phyloP scores from a whole-genome alignment of 1,284 basidiomycete genomes.

The Ustilago nuda region DNA sequence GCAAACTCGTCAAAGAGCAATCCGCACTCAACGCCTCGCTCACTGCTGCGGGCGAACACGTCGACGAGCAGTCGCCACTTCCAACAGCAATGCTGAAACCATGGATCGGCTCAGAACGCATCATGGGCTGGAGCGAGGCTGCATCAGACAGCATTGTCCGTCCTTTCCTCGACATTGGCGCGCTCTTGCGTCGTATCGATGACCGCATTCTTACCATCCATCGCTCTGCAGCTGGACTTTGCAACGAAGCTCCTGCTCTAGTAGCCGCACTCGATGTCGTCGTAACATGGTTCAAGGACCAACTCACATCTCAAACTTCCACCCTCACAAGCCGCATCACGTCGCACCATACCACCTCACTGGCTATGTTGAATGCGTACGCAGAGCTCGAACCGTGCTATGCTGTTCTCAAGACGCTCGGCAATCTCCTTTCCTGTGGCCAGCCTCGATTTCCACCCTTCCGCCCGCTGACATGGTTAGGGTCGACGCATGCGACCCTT shows the following conservation, averaged over 20 bases:
- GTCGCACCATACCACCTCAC: not conserved
- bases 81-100: conserved; percentile 21
- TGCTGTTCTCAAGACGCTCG: conserved; percentile 33
- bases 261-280: conserved; percentile 43
- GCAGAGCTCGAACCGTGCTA: conserved; percentile 38
- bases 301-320: conserved; percentile 29
- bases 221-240: conserved; percentile 11
- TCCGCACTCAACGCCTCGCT: conserved; percentile 20
- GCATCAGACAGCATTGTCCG: conserved; percentile 40
- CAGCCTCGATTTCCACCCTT: conserved; percentile 38
- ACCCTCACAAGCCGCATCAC: conserved; percentile 2
- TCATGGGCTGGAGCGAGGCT: conserved; percentile 37
- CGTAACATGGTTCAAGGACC: conserved; percentile 45
- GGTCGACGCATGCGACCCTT: conserved; percentile 28
- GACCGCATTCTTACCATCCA: conserved; percentile 32
- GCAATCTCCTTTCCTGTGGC: conserved; percentile 37
- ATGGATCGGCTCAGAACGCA: conserved; percentile 46
- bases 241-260: conserved; percentile 48
- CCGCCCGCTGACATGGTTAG: conserved; percentile 36
- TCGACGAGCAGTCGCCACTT: not conserved
- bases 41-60: conserved; percentile 17
- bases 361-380: conserved; percentile 40
- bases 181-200: conserved; percentile 48
- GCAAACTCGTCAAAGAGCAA: conserved; percentile 34
- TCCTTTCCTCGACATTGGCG: conserved; percentile 41